A percentile compares a stretch with the other conserved stretches of the same genome.
phyloP scores from a whole-genome alignment of 805 yeast genomes.

The Metschnikowia shivogae region DNA sequence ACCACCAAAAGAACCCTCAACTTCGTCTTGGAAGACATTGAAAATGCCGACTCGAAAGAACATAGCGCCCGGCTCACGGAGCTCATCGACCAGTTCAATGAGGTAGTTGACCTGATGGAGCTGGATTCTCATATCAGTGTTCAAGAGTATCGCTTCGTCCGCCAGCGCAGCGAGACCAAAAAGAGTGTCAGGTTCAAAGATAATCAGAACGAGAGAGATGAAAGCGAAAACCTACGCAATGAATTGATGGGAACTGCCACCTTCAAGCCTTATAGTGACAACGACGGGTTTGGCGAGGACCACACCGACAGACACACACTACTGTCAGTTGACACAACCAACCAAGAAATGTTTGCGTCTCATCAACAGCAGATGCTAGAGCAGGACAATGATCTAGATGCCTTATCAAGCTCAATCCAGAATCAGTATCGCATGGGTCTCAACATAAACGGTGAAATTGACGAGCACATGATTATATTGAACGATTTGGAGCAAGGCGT shows the following conservation, averaged over 20 bases:
- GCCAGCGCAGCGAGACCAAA: slow-evolving; percentile 8
- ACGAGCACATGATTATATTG: slow-evolving; percentile 38
- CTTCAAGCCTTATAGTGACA: slow-evolving; percentile 35
- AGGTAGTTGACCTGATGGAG: slow-evolving; percentile 15
- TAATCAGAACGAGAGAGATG: slow-evolving; percentile 19
- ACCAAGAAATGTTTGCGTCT: slow-evolving; percentile 39
- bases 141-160: slow-evolving; percentile 27
- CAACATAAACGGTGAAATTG: slow-evolving; percentile 36
- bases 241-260: slow-evolving; percentile 34
- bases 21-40: slow-evolving; percentile 29
- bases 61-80: slow-evolving; percentile 3
- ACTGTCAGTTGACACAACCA: slow-evolving; percentile 26
- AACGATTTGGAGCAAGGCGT: slow-evolving; percentile 42
- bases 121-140: slow-evolving; percentile 28
- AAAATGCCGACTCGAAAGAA: slow-evolving; percentile 4
- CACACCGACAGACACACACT: slow-evolving; percentile 18
- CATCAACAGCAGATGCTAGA: slow-evolving; percentile 39
- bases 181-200: slow-evolving; percentile 36
- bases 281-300: slow-evolving; percentile 5
- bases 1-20: slow-evolving; percentile 25
- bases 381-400: slow-evolving; percentile 36
- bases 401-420: slow-evolving; percentile 30
- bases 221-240: slow-evolving; percentile 20
- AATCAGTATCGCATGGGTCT: slow-evolving; percentile 39
- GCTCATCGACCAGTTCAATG: slow-evolving; percentile 16